Percentiles rank a stretch among this genome's conserved stretches.
These are phyloP conservation scores for Homolaphlyctis polyrhiza DNA, from an alignment of 371 early-diverging fungal species.

Conservation along the genomic window DNA sequence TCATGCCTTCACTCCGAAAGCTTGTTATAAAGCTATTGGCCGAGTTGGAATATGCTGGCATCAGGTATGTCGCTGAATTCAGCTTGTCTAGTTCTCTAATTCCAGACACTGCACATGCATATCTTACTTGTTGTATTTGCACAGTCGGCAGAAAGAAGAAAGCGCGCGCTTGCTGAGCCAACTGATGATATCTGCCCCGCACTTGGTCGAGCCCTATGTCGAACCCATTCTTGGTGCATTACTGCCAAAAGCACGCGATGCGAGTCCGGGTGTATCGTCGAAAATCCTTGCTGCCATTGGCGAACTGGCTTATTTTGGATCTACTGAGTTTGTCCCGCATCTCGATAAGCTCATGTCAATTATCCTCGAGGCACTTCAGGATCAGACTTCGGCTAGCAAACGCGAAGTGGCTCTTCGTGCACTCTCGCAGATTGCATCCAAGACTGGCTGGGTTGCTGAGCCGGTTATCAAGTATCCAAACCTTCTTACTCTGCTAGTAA, in stretches of 20 bases:
- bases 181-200: slow-evolving; percentile 70
- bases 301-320: slow-evolving; percentile 82
- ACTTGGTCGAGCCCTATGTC: slow-evolving; percentile 87
- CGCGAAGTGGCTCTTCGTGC: slow-evolving; percentile 86
- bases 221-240: slow-evolving; percentile 81
- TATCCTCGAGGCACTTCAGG: slow-evolving; percentile 87
- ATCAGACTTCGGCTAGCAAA: slow-evolving; percentile 79
- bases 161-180: slow-evolving; percentile 71
- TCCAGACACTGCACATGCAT: neutral
- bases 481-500: slow-evolving; percentile 71
- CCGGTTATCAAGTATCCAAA: slow-evolving; percentile 89
- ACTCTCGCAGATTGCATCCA: slow-evolving; percentile 76
- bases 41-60: slow-evolving; percentile 84
- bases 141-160: slow-evolving; percentile 82
- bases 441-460: slow-evolving; percentile 85
- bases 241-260: slow-evolving; percentile 75
- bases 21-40: slow-evolving; percentile 85
- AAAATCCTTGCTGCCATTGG: slow-evolving; percentile 81
- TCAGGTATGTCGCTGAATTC: slow-evolving; percentile 39
- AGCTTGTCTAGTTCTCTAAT: neutral
- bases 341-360: slow-evolving; percentile 77
- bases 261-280: slow-evolving; percentile 76
- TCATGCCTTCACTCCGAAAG: slow-evolving; percentile 83
- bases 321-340: slow-evolving; percentile 79
- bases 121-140: slow-evolving; percentile 1